A percentile compares a stretch with the other conserved stretches of the same genome.
phyloP scores from a whole-genome alignment of 257 asterid species.

The Ballota nigra region DNA sequence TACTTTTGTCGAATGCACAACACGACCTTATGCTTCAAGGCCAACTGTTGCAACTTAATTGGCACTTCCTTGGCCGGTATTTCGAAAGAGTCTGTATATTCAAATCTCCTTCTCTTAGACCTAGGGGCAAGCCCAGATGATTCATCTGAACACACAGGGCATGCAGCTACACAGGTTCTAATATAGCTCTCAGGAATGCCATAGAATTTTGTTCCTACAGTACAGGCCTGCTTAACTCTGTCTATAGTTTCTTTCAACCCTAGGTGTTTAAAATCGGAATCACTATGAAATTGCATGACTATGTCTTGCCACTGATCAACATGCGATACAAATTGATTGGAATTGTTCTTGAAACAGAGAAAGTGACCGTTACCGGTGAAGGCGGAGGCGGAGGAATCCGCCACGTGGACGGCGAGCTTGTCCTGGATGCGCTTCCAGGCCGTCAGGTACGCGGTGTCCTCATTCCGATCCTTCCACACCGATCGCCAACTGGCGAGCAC shows the following conservation, averaged over 20 bases:
- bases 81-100: conserved; percentile 79
- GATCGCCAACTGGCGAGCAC: conserved; percentile 83
- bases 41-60: conserved; percentile 66
- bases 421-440: conserved; percentile 98
- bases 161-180: conserved; percentile 63
- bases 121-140: conserved; percentile 69
- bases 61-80: conserved; percentile 90
- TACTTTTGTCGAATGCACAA: conserved; percentile 82
- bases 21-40: conserved; percentile 79
- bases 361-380: conserved; percentile 36
- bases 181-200: conserved; percentile 91
- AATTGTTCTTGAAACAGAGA: conserved; percentile 81
- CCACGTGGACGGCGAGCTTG: conserved; percentile 53
- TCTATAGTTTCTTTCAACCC: conserved; percentile 77
- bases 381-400: conserved; percentile 18
- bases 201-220: conserved; percentile 86
- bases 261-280: conserved; percentile 63
- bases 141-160: conserved; percentile 74
- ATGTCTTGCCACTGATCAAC: conserved; percentile 91
- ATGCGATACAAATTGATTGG: conserved; percentile 69
- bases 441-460: conserved; percentile 82
- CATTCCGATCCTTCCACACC: conserved; percentile 92
- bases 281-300: conserved; percentile 67
- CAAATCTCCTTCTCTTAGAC: conserved; percentile 74
- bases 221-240: conserved; percentile 80